These are phyloP conservation scores for Cyathus olla DNA, from an alignment of 1,284 basidiomycete species.

Conservation along the genomic window DNA sequence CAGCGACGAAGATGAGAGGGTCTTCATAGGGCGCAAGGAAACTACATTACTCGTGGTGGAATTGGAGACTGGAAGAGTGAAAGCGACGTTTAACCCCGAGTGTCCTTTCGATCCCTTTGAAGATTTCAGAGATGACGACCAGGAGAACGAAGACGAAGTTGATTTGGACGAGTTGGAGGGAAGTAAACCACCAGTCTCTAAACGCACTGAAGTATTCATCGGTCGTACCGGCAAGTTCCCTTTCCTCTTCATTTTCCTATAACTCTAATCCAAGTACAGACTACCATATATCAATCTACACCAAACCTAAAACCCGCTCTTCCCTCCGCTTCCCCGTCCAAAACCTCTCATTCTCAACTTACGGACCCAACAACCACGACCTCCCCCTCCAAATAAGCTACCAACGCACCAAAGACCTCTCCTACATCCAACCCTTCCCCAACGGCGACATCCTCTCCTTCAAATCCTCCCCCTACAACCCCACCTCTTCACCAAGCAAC, in stretches of 20 bases:
- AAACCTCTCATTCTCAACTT: conserved; percentile 84
- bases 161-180: conserved; percentile 80
- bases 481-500: conserved; percentile 9
- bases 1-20: conserved; percentile 70
- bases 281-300: conserved; percentile 79
- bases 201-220: conserved; percentile 76
- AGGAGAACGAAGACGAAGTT: conserved; percentile 55
- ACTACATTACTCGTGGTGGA: conserved; percentile 86
- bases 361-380: conserved; percentile 87
- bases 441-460: conserved; percentile 84
- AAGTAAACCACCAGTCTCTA: conserved; percentile 52
- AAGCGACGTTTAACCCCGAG: conserved; percentile 81
- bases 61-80: conserved; percentile 85
- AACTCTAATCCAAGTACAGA: conserved; percentile 63
- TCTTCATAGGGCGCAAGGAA: conserved; percentile 90
- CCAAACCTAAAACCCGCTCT: conserved; percentile 51
- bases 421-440: conserved; percentile 83
- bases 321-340: conserved; percentile 66
- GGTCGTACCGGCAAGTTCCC: conserved; percentile 78
- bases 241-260: background rate
- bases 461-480: conserved; percentile 48
- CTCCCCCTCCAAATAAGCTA: conserved; percentile 73
- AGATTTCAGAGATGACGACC: conserved; percentile 66
- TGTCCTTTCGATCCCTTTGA: conserved; percentile 82
- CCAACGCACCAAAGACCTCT: conserved; percentile 75